Evolutionary conservation across 768 basidiomycete species (phyloP), one percentile per base, ranked within the genome.

Genomic region (Mycena rosella): DNA sequence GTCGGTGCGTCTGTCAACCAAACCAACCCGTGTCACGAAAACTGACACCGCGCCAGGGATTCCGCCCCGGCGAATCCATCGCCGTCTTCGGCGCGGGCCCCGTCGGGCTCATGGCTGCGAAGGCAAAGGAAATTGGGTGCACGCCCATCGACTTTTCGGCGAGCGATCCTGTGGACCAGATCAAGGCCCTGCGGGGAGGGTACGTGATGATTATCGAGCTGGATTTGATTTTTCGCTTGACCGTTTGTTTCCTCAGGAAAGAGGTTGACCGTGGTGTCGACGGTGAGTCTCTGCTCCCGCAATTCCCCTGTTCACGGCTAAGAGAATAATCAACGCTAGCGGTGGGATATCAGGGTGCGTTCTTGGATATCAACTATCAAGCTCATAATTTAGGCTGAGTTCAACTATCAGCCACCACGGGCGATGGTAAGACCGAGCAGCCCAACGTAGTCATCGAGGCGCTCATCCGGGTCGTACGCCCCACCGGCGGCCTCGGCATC

Each of bases 401-500:
- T 38, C 15, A 15, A 7, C 11, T 11, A 6, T 34, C 42, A 70
- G 87, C 88, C 7, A 86, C 85, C 2, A 80, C 82, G 5, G 76
- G 80, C 11, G 85, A 87, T 62, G 86, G 87, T 18, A 86, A 86
- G 73, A 88, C 84, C 7, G 87, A 88, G 71, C 81, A 87, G 70
- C 87, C 87, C 10, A 89, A 87, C 69, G 82, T 77, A 2, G 84
- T 88, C 8, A 80, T 88, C 26, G 84, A 86, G 67, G 81, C 78
- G 15, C 79, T 88, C 34, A 85, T 88, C 63, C 75, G 79, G n/a
- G 84, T 86, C 40, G 85, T 86, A 1, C 82, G 85, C 30, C 83
- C 86, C 17, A 86, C 86, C 22, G 87, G 87, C 1, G 86, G 87
- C 8, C 78, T 88, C n/a, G 87, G 87, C 3, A 85, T 88, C 66